A percentile compares a stretch with the other conserved stretches of the same genome.
phyloP scores from a whole-genome alignment of 371 early-diverging fungal genomes.

The Enterocytospora artemiae region DNA sequence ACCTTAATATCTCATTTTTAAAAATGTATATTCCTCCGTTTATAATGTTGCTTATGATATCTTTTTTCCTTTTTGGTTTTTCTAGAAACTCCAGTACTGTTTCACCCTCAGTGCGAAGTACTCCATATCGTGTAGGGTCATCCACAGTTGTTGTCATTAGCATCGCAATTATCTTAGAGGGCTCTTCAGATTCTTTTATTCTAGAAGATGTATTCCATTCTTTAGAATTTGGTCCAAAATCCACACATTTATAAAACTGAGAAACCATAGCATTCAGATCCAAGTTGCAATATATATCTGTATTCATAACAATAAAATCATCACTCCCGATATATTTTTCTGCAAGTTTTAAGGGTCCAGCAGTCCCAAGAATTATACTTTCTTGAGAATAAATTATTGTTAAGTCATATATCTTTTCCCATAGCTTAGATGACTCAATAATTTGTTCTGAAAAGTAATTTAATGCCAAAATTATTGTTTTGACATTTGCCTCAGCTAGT shows the following conservation, averaged over 20 bases:
- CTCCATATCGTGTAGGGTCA: slow-evolving; percentile 92
- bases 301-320: slow-evolving; percentile 94
- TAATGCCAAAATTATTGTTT: slow-evolving; percentile 88
- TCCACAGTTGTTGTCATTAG: slow-evolving; percentile 79
- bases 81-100: slow-evolving; percentile 84
- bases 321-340: slow-evolving; percentile 69
- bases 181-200: background rate
- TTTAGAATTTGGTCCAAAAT: no score
- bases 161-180: slow-evolving; percentile 28
- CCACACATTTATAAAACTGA: slow-evolving; percentile 69
- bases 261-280: slow-evolving; percentile 75
- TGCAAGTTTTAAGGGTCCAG: slow-evolving; percentile 88
- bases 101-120: slow-evolving; percentile 64
- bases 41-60: slow-evolving; percentile 67
- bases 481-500: slow-evolving; percentile 83
- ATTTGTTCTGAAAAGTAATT: slow-evolving; percentile 82
- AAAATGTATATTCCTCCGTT: slow-evolving; percentile 98
- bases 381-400: slow-evolving; percentile 90
- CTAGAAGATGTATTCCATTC: no score
- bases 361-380: slow-evolving; percentile 86
- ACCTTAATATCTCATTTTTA: slow-evolving; percentile 72
- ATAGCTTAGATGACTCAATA: slow-evolving; percentile 71
- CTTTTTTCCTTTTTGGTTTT: slow-evolving; percentile 82
- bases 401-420: slow-evolving; percentile 65
- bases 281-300: slow-evolving; percentile 92